phyloP scores from a whole-genome alignment of 768 basidiomycete species.

The Pluteus cervinus region DNA sequence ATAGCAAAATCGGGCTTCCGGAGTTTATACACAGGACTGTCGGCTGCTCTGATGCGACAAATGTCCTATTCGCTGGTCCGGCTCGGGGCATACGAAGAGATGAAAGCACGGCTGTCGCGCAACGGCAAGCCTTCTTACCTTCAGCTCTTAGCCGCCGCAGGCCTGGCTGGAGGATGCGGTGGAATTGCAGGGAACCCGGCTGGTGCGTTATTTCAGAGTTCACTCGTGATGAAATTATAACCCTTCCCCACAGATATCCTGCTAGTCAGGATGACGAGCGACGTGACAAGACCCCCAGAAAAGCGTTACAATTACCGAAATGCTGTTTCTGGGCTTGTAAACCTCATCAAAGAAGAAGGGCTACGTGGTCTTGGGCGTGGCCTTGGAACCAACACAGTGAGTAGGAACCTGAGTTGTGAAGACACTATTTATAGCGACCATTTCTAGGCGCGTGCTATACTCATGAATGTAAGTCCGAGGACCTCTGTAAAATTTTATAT shows the following conservation, averaged over 20 bases:
- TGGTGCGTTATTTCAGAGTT: slow-evolving; percentile 28
- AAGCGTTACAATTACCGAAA: slow-evolving; percentile 75
- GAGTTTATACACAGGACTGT: slow-evolving; percentile 76
- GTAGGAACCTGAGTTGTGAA: slow-evolving; percentile 14
- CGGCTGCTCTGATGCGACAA: slow-evolving; percentile 79
- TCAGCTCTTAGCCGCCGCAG: slow-evolving; percentile 58
- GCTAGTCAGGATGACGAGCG: slow-evolving; percentile 85
- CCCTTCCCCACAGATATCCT: slow-evolving; percentile 50
- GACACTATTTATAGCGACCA: neutral
- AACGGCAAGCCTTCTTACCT: slow-evolving; percentile 45
- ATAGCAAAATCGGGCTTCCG: slow-evolving; percentile 62
- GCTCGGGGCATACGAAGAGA: slow-evolving; percentile 74
- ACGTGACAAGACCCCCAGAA: slow-evolving; percentile 67
- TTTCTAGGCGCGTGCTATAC: slow-evolving; percentile 41
- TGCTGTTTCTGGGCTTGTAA: slow-evolving; percentile 66
- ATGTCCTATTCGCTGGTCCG: slow-evolving; percentile 90
- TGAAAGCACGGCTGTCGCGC: slow-evolving; percentile 52
- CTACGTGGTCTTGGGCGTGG: slow-evolving; percentile 64
- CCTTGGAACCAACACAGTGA: slow-evolving; percentile 70
- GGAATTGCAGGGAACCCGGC: slow-evolving; percentile 85
- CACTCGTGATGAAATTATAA: slow-evolving; percentile 2
- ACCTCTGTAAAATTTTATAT: slow-evolving; percentile 8
- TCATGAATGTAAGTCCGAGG: slow-evolving; percentile 62
- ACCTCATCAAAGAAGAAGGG: slow-evolving; percentile 65
- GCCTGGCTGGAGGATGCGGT: slow-evolving; percentile 73